Conservation (phyloP, 306 rosid species). For the Hippophae tibetana region DNA sequence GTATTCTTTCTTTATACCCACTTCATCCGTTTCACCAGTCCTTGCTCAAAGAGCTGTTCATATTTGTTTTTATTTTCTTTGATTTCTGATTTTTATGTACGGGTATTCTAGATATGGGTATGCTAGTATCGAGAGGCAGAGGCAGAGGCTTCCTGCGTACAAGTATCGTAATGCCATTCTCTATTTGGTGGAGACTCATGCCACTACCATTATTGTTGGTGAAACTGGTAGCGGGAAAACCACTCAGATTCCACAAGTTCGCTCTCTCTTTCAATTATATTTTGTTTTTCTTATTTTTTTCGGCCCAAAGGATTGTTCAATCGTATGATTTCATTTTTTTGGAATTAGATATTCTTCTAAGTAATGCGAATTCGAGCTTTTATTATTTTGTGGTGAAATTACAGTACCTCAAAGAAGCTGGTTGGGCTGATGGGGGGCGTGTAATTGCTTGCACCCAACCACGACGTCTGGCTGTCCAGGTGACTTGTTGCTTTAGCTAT, state of each 20-base stretch:
- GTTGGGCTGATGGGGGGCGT: conserved; percentile 89
- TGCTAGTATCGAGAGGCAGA: conserved; percentile 62
- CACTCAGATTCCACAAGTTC: conserved; percentile 94
- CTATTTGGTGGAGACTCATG: conserved; percentile 71
- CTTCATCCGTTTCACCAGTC: conserved; percentile 8
- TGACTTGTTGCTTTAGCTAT: conserved; percentile 8
- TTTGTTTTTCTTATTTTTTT: neutral
- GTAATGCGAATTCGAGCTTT: neutral
- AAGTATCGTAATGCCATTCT: conserved; percentile 76
- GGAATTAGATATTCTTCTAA: neutral
- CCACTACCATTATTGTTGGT: conserved; percentile 81
- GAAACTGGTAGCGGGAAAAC: conserved; percentile 97
- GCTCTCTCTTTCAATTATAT: neutral
- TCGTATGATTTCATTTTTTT: neutral
- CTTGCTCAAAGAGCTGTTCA: conserved; percentile 1
- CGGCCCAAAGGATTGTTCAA: neutral
- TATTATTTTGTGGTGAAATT: conserved; percentile 5
- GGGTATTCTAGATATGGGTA: conserved; percentile 34
- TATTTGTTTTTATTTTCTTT: neutral
- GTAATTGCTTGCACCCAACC: conserved; percentile 90
- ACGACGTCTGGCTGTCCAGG: conserved; percentile 90
- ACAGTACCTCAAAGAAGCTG: conserved; percentile 82
- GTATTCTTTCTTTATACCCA: conserved; percentile 14
- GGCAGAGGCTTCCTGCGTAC: conserved; percentile 83
- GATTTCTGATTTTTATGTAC: neutral